Evolutionary conservation across 2,329 filamentous ascomycete genomes (phyloP).

Genomic region (Penicillium sp.): DNA sequence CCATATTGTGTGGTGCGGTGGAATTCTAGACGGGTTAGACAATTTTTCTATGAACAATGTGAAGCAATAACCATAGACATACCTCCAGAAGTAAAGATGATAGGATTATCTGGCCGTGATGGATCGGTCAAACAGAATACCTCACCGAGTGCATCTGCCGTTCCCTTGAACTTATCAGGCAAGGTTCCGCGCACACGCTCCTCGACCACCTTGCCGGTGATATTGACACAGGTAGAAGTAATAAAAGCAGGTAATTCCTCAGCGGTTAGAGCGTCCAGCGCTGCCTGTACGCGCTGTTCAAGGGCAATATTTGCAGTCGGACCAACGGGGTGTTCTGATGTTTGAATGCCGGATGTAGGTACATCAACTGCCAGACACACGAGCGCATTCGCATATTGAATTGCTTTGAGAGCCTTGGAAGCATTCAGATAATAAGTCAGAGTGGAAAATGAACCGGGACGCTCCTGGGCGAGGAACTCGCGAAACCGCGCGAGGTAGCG

Average conservation of each 20-base stretch:
- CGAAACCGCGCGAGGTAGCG: constrained; percentile 65
- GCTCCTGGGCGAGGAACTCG: constrained; percentile 60
- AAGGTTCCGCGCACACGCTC: constrained; percentile 67
- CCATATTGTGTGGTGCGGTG: constrained; percentile 73
- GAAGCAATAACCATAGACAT: constrained; percentile 5
- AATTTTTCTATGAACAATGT: not conserved
- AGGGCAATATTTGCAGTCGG: constrained; percentile 59
- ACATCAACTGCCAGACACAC: constrained; percentile 55
- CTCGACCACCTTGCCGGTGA: constrained; percentile 67
- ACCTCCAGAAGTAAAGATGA: constrained; percentile 75
- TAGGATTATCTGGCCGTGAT: constrained; percentile 69
- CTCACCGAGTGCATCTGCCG: constrained; percentile 71
- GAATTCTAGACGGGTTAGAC: constrained; percentile 57
- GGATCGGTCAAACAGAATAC: constrained; percentile 77
- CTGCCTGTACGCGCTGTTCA: constrained; percentile 61
- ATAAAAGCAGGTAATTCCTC: constrained; percentile 73
- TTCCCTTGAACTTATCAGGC: constrained; percentile 63
- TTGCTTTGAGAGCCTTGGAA: constrained; percentile 67
- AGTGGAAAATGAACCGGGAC: constrained; percentile 64
- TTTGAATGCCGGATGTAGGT: constrained; percentile 57
- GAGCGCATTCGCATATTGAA: constrained; percentile 69
- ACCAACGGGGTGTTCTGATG: constrained; percentile 53
- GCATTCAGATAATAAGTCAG: constrained; percentile 73
- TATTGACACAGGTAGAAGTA: constrained; percentile 65
- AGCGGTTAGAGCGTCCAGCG: constrained; percentile 63